Percentiles rank a stretch among this genome's conserved stretches.
These are phyloP conservation scores for Tolypocladium amazonense DNA, from an alignment of 2,329 filamentous ascomycete genomes.

Conservation along the genomic window DNA sequence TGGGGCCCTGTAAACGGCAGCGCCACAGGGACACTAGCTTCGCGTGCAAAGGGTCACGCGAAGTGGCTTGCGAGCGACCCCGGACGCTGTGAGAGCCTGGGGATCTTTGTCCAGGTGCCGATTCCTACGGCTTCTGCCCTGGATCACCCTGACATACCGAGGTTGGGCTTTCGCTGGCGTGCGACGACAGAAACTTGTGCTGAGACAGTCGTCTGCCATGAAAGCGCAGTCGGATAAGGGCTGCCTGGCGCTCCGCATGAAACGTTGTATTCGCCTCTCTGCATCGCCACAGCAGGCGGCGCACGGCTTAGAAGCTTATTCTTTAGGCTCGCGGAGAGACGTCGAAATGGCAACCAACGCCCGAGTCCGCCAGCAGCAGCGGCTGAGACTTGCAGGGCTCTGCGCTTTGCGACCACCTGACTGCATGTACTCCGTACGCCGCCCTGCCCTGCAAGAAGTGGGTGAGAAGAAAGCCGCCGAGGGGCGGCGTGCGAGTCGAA, in stretches of 20 bases:
- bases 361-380: neutral
- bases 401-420: neutral
- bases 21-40: neutral
- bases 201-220: neutral
- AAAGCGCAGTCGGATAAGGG: neutral
- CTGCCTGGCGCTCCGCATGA: slow-evolving; percentile 3
- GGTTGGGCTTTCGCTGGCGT: neutral
- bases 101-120: neutral
- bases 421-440: too few species aligned
- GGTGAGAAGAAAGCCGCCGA: neutral
- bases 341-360: neutral
- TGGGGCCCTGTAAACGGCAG: neutral
- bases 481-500: neutral
- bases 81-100: neutral
- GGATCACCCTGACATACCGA: neutral
- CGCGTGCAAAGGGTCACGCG: neutral
- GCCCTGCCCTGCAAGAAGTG: neutral
- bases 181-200: neutral
- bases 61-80: neutral
- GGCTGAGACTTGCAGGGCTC: neutral
- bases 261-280: slow-evolving; percentile 10
- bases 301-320: neutral
- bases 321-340: neutral
- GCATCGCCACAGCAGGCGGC: slow-evolving; percentile 1
- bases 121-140: neutral